Base-by-base conservation (phyloP, 2,329 filamentous ascomycete genomes). In the Diaporthe vexans region DNA sequence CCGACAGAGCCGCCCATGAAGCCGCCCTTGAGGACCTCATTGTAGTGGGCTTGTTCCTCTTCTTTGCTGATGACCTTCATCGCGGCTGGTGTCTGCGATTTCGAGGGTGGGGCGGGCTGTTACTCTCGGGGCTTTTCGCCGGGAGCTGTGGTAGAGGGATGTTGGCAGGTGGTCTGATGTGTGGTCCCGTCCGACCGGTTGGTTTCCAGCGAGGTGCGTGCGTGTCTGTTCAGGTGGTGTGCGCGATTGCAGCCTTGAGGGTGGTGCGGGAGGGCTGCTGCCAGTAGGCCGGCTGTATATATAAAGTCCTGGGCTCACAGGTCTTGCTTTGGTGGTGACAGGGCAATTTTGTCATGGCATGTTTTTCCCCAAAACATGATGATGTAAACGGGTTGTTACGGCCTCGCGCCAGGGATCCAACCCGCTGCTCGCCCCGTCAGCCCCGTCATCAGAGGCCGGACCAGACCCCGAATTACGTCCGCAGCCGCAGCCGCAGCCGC, bases 41-140 rank as follows among this genome's bases (percentile, higher is more conserved):
- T 86, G 90, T 97, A 98, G 89, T 98, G 95, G 71, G 90, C 94
- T 75, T 88, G 83, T 86, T 98, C 95, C 86, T 98, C 94, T 90
- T 98, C 95, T 83, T 96, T 95, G 80, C 94, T 97, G 82, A 98
- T 90, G 82, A 98, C 88, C 93, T 98, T 98, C 97, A 98, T 99
- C 77, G 68, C 88, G 84, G 79, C 77, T 78, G 70, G 37, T 73
- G 33, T 68, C 24, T 73, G 70, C 74, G 46, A 68, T 46, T n/a
- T 52, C 19, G 33, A n/a, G 33, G 40, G 43, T 29, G 58, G 57
- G 8, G 35, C 15, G n/a, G 56, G 52, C 26, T 8, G 40, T 24
- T 72, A n/a, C n/a, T n/a, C 54, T 24, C 29, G 48, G 26, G n/a
- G 71, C 29, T 29, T 29, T 2, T 2, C 29, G 29, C 29, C 29